These are phyloP conservation scores for Paramecium bursaria DNA, from an alignment of 73 alveolate genomes.

Conservation along the genomic window DNA sequence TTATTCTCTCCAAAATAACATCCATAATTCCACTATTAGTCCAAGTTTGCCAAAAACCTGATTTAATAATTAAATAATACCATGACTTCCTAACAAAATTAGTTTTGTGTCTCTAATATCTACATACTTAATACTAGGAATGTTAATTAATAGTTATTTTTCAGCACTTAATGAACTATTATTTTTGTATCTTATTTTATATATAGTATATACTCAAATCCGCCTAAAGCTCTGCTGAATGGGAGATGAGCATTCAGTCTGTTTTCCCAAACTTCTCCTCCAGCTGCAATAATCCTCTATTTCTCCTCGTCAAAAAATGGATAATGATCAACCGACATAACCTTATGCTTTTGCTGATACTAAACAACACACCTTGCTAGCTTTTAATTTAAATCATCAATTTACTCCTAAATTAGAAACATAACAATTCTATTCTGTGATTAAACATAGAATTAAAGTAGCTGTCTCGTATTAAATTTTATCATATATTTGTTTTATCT, in stretches of 20 bases:
- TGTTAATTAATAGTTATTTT: constrained; percentile 7
- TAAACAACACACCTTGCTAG: constrained; percentile 16
- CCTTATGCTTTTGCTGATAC: constrained; percentile 24
- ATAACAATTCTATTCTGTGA: constrained; percentile 23
- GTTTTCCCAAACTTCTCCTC: constrained; percentile 62
- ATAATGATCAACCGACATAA: constrained; percentile 53
- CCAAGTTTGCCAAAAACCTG: constrained; percentile 61
- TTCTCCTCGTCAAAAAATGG: constrained; percentile 29
- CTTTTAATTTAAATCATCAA: neutral
- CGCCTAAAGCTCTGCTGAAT: constrained; percentile 32
- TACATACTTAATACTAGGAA: constrained; percentile 34
- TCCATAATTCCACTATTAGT: constrained; percentile 35
- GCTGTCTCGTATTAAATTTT: neutral
- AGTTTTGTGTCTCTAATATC: constrained; percentile 9
- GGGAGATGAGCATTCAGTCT: constrained; percentile 61
- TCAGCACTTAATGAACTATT: neutral
- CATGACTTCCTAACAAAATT: constrained; percentile 55
- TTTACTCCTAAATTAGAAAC: constrained; percentile 52
- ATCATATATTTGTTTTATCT: neutral
- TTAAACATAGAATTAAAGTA: constrained; percentile 1
- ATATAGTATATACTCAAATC: constrained; percentile 1
- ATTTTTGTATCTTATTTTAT: too few species aligned
- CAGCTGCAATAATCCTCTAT: constrained; percentile 21
- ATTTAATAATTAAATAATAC: neutral
- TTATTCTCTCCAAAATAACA: neutral